These are phyloP conservation scores for Phaseolus coccineus DNA, from an alignment of 331 rosid species.

Conservation along the genomic window DNA sequence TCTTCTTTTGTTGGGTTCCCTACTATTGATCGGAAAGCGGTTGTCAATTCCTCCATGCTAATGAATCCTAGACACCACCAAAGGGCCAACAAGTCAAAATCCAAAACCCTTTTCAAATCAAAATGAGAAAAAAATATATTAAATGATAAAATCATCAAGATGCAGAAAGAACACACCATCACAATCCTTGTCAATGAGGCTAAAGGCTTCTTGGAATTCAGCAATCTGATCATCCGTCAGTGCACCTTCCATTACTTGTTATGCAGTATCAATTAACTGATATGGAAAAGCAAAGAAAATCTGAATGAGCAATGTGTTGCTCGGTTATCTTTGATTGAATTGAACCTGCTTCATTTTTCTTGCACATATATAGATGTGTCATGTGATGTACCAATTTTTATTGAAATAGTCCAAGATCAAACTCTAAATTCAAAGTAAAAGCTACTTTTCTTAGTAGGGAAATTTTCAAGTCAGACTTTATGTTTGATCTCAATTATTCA, in stretches of 20 bases:
- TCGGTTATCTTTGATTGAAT: neutral
- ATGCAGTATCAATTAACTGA: neutral
- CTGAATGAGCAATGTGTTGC: neutral
- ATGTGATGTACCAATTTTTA: neutral
- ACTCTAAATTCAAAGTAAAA: constrained; percentile 30
- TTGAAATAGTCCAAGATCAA: constrained; percentile 46
- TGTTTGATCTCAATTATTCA: neutral
- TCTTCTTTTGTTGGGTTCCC: constrained; percentile 84
- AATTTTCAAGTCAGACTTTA: neutral
- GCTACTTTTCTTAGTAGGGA: neutral
- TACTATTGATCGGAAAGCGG: constrained; percentile 67
- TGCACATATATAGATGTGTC: neutral
- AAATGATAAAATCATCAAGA: neutral
- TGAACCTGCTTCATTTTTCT: neutral
- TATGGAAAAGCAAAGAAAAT: neutral
- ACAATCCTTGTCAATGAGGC: constrained; percentile 77
- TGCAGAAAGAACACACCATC: constrained; percentile 57
- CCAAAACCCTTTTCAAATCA: neutral
- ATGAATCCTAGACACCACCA: constrained; percentile 63
- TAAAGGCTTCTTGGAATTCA: constrained; percentile 78
- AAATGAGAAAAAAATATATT: neutral
- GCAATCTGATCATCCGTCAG: constrained; percentile 69
- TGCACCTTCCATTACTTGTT: constrained; percentile 56
- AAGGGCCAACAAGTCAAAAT: constrained; percentile 1
- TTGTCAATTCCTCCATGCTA: constrained; percentile 70